Percentiles rank a stretch among this genome's conserved stretches.
phyloP scores from a whole-genome alignment of 2,329 filamentous ascomycete species.

The Ilyonectria sp. region DNA sequence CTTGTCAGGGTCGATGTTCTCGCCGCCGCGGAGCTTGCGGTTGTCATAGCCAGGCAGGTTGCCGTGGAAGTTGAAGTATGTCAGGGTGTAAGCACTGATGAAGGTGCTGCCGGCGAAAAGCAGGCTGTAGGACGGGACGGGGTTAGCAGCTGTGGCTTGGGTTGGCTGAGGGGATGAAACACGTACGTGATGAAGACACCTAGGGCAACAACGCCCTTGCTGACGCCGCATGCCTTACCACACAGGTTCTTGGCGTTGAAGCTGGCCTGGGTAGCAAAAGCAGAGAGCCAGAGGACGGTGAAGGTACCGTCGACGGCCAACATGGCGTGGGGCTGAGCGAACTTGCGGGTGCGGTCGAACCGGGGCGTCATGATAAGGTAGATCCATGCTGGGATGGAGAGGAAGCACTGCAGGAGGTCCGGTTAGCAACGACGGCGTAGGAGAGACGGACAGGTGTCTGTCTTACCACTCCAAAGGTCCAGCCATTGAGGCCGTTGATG shows the following conservation, averaged over 20 bases:
- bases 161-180: background rate
- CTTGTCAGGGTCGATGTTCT: conserved; percentile 78
- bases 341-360: conserved; percentile 72
- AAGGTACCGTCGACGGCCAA: conserved; percentile 71
- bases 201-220: conserved; percentile 74
- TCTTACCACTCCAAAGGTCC: conserved; percentile 76
- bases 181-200: conserved; percentile 75
- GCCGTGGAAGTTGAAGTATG: conserved; percentile 75
- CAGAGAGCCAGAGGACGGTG: conserved; percentile 76
- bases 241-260: conserved; percentile 73
- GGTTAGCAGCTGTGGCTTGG: conserved; percentile 21
- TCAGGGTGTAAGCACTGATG: conserved; percentile 72
- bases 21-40: conserved; percentile 57
- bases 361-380: conserved; percentile 77
- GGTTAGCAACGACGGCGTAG: background rate
- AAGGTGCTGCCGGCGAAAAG: conserved; percentile 68
- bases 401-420: conserved; percentile 69
- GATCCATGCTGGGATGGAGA: conserved; percentile 75
- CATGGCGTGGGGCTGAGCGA: conserved; percentile 76
- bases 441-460: background rate
- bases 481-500: conserved; percentile 72
- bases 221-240: conserved; percentile 70
- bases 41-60: conserved; percentile 74
- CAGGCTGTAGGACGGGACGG: conserved; percentile 59
- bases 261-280: conserved; percentile 75